A percentile compares a stretch with the other conserved stretches of the same genome.
These are phyloP conservation scores for Polychytrium aggregatum DNA, from an alignment of 192 early-diverging fungal species.

Conservation along the genomic window DNA sequence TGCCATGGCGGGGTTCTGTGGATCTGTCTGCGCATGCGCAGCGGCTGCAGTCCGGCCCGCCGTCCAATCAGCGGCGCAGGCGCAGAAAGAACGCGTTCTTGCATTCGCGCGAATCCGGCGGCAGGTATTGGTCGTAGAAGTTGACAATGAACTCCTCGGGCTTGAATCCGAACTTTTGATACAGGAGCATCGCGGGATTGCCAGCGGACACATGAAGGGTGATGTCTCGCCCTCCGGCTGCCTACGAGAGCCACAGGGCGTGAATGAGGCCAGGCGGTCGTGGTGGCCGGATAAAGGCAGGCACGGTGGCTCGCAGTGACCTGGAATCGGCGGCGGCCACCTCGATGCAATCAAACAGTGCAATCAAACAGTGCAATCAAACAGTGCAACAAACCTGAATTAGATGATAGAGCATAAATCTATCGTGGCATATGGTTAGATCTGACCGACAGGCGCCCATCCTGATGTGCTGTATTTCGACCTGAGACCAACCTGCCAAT, in stretches of 20 bases:
- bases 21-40: no score
- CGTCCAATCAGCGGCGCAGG: no score
- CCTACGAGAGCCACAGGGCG: not conserved
- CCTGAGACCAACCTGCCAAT: conserved; percentile 51
- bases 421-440: conserved; percentile 7
- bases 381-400: conserved; percentile 41
- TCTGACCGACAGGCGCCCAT: no score
- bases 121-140: conserved; percentile 86
- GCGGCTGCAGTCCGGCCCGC: no score
- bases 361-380: not conserved
- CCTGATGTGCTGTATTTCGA: conserved; percentile 8
- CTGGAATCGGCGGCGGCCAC: no score
- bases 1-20: no score
- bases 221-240: conserved; percentile 59
- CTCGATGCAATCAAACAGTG: no score
- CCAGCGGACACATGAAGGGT: conserved; percentile 89
- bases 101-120: conserved; percentile 54
- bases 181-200: conserved; percentile 82
- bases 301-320: no score
- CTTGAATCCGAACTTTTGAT: conserved; percentile 90
- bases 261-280: no score
- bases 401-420: conserved; percentile 75
- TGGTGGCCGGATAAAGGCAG: no score
- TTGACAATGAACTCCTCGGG: conserved; percentile 81
- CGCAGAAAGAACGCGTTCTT: conserved; percentile 86